phyloP scores from a whole-genome alignment of 2,329 filamentous ascomycete genomes.

The Alternaria sp. region DNA sequence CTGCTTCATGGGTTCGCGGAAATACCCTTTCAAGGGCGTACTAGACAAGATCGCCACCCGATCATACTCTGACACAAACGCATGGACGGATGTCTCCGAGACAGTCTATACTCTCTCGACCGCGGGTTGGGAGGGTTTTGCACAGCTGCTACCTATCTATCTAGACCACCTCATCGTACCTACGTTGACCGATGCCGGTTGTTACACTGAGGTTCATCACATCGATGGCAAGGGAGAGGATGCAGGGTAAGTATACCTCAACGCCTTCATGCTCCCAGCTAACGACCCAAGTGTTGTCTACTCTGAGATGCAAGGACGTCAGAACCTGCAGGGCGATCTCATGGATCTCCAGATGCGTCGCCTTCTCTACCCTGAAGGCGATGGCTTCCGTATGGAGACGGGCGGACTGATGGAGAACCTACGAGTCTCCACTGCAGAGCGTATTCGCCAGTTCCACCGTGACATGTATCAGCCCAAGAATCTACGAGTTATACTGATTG shows the following conservation, averaged over 20 bases:
- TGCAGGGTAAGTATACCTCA: constrained; percentile 62
- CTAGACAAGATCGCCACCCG: constrained; percentile 92
- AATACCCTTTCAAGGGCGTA: constrained; percentile 92
- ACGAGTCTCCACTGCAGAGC: constrained; percentile 81
- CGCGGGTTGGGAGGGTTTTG: constrained; percentile 96
- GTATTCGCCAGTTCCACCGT: constrained; percentile 91
- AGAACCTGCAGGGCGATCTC: constrained; percentile 82
- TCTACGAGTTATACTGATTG: constrained; percentile 87
- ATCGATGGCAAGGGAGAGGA: constrained; percentile 92
- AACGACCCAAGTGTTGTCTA: constrained; percentile 75
- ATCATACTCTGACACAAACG: constrained; percentile 93
- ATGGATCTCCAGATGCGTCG: constrained; percentile 85
- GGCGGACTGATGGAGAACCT: constrained; percentile 95
- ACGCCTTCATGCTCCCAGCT: constrained; percentile 4
- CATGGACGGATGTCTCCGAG: constrained; percentile 95
- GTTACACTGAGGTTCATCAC: constrained; percentile 95
- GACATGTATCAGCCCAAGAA: constrained; percentile 99
- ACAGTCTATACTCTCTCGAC: constrained; percentile 96
- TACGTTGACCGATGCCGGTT: constrained; percentile 89
- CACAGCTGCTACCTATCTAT: constrained; percentile 91
- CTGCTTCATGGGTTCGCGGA: constrained; percentile 77
- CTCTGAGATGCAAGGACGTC: constrained; percentile 96
- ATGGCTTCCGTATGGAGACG: constrained; percentile 97
- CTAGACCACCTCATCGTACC: constrained; percentile 92
- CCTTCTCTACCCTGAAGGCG: constrained; percentile 83